A percentile compares a stretch with the other conserved stretches of the same genome.
phyloP scores from a whole-genome alignment of 805 yeast genomes.

The Peterozyma toletana region DNA sequence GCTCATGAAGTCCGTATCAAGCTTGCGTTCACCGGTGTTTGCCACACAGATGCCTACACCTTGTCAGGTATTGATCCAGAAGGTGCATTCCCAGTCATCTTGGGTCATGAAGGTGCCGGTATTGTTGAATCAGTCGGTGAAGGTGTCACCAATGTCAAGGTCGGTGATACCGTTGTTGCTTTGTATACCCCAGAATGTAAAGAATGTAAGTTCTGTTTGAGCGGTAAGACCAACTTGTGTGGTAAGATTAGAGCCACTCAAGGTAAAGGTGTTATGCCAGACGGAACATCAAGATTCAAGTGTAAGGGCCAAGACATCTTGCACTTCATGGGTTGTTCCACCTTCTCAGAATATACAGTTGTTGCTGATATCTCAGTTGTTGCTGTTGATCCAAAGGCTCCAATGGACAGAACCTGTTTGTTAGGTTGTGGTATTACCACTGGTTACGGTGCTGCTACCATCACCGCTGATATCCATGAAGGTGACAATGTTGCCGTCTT shows the following conservation, averaged over 20 bases:
- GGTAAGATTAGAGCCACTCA: constrained; percentile 95
- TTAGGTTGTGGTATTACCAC: constrained; percentile 99
- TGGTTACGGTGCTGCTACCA: constrained; percentile 95
- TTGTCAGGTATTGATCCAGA: constrained; percentile 93
- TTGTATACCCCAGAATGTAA: constrained; percentile 95
- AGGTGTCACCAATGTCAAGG: constrained; percentile 83
- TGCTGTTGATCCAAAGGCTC: constrained; percentile 79
- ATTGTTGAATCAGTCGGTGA: constrained; percentile 92
- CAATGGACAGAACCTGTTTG: constrained; percentile 80
- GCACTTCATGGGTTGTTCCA: constrained; percentile 98
- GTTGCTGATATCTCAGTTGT: constrained; percentile 97
- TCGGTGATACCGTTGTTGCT: constrained; percentile 90
- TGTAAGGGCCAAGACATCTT: constrained; percentile 77
- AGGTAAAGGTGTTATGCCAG: constrained; percentile 98
- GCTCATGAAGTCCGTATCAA: constrained; percentile 97
- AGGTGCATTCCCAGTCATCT: constrained; percentile 86
- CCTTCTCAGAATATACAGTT: constrained; percentile 95
- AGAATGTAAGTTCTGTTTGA: constrained; percentile 89
- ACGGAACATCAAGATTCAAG: constrained; percentile 88
- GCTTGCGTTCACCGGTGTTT: constrained; percentile 83
- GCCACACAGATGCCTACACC: constrained; percentile 98
- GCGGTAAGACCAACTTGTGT: constrained; percentile 96
- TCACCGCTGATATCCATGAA: constrained; percentile 82
- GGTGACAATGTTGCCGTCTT: constrained; percentile 95
- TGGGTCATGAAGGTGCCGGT: constrained; percentile 99